These are phyloP conservation scores for Akebia trifoliata DNA, from an alignment of 164 flowering plant species.

Conservation along the genomic window DNA sequence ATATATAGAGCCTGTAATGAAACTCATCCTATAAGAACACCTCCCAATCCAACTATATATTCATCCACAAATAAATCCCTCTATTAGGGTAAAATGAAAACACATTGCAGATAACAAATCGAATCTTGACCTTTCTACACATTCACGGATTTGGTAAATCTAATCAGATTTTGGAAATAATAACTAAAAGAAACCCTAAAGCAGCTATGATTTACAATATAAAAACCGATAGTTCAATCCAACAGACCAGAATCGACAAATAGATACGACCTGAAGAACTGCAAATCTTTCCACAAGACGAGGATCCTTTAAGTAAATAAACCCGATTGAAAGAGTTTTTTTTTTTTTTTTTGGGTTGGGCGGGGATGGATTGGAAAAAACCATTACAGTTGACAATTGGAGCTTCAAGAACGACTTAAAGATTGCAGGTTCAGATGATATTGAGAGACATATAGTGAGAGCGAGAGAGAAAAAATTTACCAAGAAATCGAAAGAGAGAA, in stretches of 20 bases:
- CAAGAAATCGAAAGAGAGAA: background rate
- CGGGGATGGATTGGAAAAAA: too few species aligned
- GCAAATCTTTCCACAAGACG: background rate
- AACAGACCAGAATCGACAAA: background rate
- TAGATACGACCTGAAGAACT: conserved; percentile 2
- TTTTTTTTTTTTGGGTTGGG: too few species aligned
- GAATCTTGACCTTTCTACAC: background rate
- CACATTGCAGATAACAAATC: background rate
- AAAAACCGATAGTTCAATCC: conserved; percentile 2
- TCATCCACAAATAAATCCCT: background rate
- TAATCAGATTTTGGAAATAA: background rate
- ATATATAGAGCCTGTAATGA: background rate
- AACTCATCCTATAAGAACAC: background rate
- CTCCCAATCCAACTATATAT: background rate
- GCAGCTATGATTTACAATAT: conserved; percentile 7
- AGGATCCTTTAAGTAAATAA: background rate
- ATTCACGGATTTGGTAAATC: background rate
- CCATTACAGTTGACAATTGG: background rate
- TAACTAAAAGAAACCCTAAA: background rate
- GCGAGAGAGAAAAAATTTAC: background rate
- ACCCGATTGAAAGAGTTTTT: too few species aligned
- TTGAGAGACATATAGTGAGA: background rate
- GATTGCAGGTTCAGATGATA: background rate
- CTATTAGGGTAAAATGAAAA: background rate
- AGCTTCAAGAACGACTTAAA: background rate